Conservation (phyloP, 1,284 basidiomycete species). For the Sanguinoderma infundibulare region DNA sequence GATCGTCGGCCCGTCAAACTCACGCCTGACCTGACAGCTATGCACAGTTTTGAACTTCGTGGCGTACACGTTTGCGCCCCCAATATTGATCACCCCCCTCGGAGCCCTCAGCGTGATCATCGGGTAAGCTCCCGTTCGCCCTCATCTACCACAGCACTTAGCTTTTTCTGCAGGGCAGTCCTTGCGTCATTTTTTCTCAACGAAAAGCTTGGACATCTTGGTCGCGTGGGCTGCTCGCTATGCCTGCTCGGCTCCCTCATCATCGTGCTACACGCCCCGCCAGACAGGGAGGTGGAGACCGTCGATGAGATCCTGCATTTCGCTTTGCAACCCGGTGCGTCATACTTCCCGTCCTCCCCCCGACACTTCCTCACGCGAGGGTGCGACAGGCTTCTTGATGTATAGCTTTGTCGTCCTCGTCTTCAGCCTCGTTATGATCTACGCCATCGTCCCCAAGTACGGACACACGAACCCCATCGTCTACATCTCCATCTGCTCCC, state of each 20-base stretch:
- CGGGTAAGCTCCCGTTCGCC: conserved; percentile 64
- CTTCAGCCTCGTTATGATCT: conserved; percentile 89
- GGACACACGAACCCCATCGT: conserved; percentile 90
- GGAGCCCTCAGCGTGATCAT: conserved; percentile 96
- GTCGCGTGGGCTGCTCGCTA: conserved; percentile 90
- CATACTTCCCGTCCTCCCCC: neutral
- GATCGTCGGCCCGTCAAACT: neutral
- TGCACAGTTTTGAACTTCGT: conserved; percentile 94
- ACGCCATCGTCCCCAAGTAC: conserved; percentile 84
- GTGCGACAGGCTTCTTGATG: conserved; percentile 75
- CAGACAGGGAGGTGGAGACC: conserved; percentile 92
- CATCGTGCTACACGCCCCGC: conserved; percentile 97
- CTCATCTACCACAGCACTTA: neutral
- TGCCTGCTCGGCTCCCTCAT: conserved; percentile 93
- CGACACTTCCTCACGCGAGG: no score
- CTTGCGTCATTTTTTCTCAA: conserved; percentile 93
- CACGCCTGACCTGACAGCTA: neutral
- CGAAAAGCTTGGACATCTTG: conserved; percentile 93
- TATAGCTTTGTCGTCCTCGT: conserved; percentile 89
- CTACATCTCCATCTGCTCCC: conserved; percentile 93
- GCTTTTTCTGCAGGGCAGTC: conserved; percentile 64
- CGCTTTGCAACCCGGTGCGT: conserved; percentile 86
- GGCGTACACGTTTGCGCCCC: conserved; percentile 97
- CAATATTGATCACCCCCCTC: conserved; percentile 95
- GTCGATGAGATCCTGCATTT: conserved; percentile 95